Conservation (phyloP, 139 green algal species). For the Ulvella scutata region DNA sequence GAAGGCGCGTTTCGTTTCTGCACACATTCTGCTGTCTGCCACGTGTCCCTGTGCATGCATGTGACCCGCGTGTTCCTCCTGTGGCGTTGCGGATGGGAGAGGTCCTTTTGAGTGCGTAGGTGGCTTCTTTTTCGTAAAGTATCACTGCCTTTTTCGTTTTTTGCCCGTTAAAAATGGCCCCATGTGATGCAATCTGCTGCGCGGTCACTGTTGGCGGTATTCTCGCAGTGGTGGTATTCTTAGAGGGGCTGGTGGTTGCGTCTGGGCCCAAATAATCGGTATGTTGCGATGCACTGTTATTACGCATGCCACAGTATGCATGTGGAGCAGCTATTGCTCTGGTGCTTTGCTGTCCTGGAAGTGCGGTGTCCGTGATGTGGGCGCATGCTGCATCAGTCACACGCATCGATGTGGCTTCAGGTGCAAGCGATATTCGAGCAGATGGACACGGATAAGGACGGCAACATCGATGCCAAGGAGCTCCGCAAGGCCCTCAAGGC, state of each 20-base stretch:
- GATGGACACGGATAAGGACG: not conserved
- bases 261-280: not conserved
- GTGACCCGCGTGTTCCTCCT: too few species aligned
- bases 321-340: not conserved
- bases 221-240: not conserved
- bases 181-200: too few species aligned
- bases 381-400: not conserved
- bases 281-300: not conserved
- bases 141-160: not conserved
- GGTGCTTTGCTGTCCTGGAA: not conserved
- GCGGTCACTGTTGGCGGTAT: too few species aligned
- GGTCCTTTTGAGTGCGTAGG: not conserved
- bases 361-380: not conserved
- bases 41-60: too few species aligned
- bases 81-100: too few species aligned
- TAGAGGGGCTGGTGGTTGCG: not conserved
- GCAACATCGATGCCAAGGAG: not conserved
- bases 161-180: not conserved
- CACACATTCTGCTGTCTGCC: too few species aligned
- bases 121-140: not conserved
- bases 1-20: not conserved
- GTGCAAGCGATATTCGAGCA: constrained; percentile 23
- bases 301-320: not conserved
- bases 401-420: constrained; percentile 5
- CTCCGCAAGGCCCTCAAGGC: constrained; percentile 14